A percentile compares a stretch with the other conserved stretches of the same genome.
These are phyloP conservation scores for Cladobotryum mycophilum DNA, from an alignment of 2,329 filamentous ascomycete genomes.

Conservation along the genomic window DNA sequence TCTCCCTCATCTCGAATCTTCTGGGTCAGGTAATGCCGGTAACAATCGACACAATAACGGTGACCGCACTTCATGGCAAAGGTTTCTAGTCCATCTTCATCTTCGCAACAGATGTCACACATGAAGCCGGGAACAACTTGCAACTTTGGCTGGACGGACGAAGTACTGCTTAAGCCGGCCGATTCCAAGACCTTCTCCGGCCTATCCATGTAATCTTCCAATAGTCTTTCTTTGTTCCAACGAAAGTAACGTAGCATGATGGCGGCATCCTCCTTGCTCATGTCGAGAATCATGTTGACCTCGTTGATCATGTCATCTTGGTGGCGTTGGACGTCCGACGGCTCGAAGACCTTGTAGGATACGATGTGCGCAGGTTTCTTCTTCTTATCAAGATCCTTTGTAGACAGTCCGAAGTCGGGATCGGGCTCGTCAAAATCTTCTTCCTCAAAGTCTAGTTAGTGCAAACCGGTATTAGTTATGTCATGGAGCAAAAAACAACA, in stretches of 20 bases:
- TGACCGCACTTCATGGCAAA: conserved; percentile 96
- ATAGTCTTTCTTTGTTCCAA: conserved; percentile 94
- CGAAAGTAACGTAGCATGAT: conserved; percentile 83
- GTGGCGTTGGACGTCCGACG: conserved; percentile 73
- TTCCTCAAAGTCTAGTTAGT: conserved; percentile 46
- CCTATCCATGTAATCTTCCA: conserved; percentile 94
- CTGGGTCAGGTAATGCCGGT: conserved; percentile 80
- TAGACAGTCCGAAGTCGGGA: conserved; percentile 43
- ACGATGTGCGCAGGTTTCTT: conserved; percentile 74
- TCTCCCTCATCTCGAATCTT: conserved; percentile 96
- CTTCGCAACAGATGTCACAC: conserved; percentile 96
- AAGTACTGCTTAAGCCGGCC: conserved; percentile 68
- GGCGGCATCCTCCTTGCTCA: conserved; percentile 81
- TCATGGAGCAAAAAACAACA: conserved; percentile 7
- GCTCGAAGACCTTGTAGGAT: conserved; percentile 74
- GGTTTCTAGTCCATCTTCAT: conserved; percentile 66
- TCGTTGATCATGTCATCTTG: conserved; percentile 84
- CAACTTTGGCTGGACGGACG: conserved; percentile 58
- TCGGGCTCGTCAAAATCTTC: conserved; percentile 54
- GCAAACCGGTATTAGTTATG: conserved; percentile 14
- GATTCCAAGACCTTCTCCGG: conserved; percentile 73
- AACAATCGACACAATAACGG: conserved; percentile 88
- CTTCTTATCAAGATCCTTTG: conserved; percentile 62
- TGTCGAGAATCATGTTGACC: conserved; percentile 83
- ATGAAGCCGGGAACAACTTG: conserved; percentile 69